Base-by-base conservation (phyloP, 1,139 yeast species). In the Kurtzmaniella quercitrusa region DNA sequence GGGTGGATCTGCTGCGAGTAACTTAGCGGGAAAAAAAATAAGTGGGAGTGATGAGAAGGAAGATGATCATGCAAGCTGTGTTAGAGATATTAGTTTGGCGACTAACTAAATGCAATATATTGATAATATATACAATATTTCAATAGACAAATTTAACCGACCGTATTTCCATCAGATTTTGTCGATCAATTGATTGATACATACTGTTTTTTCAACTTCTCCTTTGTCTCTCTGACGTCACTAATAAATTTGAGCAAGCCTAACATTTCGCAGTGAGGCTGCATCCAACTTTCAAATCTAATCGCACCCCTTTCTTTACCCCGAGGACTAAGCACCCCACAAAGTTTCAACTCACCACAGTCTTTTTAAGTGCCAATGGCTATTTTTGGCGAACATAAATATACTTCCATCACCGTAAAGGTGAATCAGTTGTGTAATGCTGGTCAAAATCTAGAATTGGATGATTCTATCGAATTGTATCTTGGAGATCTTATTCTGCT, bases 381-480 rank as follows among this genome's bases (percentile, higher is more conserved):
- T 15, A 60, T 72, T 38, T 72, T 72, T 48, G 65, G 68, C 38
- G 76, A 68, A 38, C 66, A 61, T 39, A 67, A 68, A 2, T 54
- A 60, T 38, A 70, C 77, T 1, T 69, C 76, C 5, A 63, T 72
- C 47, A 71, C 76, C 6, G 66, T 72, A 38, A 72, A 72, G 45
- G 60, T 72, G 47, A 70, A 71, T 51, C 77, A 72, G 54, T 61
- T 72, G 47, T 50, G 66, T 12, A 56, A 57, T 28, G 66, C 74
- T 12, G 50, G 56, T 44, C 56, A 61, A 20, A 63, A 65, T 44
- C 66, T 61, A 33, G 67, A 63, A 32, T 54, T 64, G 16, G 75
- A 70, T 40, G 68, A 65, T 26, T 40, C 61, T 7, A 46, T 64
- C 17, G 77, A 71, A 46, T 60, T 69, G 11, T 62, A 65, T 39